phyloP scores from a whole-genome alignment of 2,329 filamentous ascomycete species.

The Clonostachys solani region DNA sequence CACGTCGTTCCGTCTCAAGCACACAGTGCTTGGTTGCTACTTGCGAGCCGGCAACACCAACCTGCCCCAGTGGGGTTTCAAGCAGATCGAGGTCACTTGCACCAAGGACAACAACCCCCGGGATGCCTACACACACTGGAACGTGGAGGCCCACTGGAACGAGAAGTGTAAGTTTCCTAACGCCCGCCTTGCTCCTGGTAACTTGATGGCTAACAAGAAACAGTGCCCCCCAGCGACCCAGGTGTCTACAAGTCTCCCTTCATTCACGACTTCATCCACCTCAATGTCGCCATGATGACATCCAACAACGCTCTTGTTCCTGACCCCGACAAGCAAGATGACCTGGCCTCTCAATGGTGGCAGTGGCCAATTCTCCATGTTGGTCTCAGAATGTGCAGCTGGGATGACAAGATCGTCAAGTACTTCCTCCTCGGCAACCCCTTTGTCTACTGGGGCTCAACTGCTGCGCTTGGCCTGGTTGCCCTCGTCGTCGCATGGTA shows the following conservation, averaged over 20 bases:
- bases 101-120: slow-evolving; percentile 87
- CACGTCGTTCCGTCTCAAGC: slow-evolving; percentile 84
- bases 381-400: slow-evolving; percentile 96
- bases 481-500: slow-evolving; percentile 77
- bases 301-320: slow-evolving; percentile 98
- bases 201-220: slow-evolving; percentile 18
- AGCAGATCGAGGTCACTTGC: slow-evolving; percentile 97
- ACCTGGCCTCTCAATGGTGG: slow-evolving; percentile 95
- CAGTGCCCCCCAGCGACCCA: slow-evolving; percentile 84
- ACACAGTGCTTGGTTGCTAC: slow-evolving; percentile 83
- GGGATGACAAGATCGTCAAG: slow-evolving; percentile 93
- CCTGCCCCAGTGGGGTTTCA: slow-evolving; percentile 98
- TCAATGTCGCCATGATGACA: slow-evolving; percentile 99
- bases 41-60: slow-evolving; percentile 93
- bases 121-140: slow-evolving; percentile 98
- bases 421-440: slow-evolving; percentile 99
- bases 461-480: slow-evolving; percentile 70
- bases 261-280: slow-evolving; percentile 93
- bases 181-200: not conserved
- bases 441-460: slow-evolving; percentile 92
- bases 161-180: slow-evolving; percentile 69
- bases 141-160: slow-evolving; percentile 92
- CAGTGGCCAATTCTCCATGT: slow-evolving; percentile 97
- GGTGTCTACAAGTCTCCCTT: slow-evolving; percentile 95
- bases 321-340: slow-evolving; percentile 98